These are phyloP conservation scores for Candida chauliodis DNA, from an alignment of 805 yeast genomes.

Conservation along the genomic window DNA sequence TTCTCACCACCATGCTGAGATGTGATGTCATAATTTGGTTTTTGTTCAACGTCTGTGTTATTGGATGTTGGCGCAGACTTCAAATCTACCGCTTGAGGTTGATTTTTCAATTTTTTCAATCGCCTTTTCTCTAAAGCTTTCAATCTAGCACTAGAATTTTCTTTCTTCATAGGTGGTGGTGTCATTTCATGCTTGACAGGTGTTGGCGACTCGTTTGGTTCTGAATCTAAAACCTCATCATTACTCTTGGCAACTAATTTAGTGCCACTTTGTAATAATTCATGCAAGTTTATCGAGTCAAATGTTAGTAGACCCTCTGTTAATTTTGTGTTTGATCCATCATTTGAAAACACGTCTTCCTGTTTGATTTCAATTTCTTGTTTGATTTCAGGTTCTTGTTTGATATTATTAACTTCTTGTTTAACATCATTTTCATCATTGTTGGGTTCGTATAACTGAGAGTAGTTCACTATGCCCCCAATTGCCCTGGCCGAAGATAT, in stretches of 20 bases:
- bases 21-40: conserved; percentile 58
- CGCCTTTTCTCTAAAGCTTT: conserved; percentile 92
- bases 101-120: conserved; percentile 45
- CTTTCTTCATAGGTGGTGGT: conserved; percentile 18
- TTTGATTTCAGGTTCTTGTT: conserved; percentile 14
- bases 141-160: conserved; percentile 66
- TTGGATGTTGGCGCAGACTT: conserved; percentile 24
- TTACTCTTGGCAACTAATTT: conserved; percentile 54
- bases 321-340: conserved; percentile 8
- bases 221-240: conserved; percentile 10
- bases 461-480: conserved; percentile 84
- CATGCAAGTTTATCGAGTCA: conserved; percentile 48
- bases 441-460: conserved; percentile 84
- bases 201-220: conserved; percentile 11
- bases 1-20: conserved; percentile 77
- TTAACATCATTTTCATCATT: conserved; percentile 25
- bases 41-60: conserved; percentile 11
- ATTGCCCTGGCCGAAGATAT: conserved; percentile 91
- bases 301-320: conserved; percentile 23
- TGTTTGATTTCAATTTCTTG: conserved; percentile 8
- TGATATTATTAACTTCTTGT: conserved; percentile 15
- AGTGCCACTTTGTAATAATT: conserved; percentile 47
- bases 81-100: conserved; percentile 5
- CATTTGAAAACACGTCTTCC: conserved; percentile 11
- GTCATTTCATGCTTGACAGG: conserved; percentile 10